These are phyloP conservation scores for Sporothrix mexicana DNA, from an alignment of 2,329 filamentous ascomycete species.

Conservation along the genomic window DNA sequence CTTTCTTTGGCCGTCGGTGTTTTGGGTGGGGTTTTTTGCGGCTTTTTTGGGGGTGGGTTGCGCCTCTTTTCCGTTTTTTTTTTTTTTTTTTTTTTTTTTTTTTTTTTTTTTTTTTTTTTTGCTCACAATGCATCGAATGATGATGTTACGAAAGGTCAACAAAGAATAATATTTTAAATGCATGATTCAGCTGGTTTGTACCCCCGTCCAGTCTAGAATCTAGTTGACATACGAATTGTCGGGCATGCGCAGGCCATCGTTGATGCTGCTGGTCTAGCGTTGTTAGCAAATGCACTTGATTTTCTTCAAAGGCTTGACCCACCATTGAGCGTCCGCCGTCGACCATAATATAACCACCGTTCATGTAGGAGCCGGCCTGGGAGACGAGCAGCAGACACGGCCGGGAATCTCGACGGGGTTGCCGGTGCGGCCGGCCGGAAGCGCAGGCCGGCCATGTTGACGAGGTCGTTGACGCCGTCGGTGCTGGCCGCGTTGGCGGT, in stretches of 20 bases:
- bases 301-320: neutral
- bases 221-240: conserved; percentile 20
- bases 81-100: neutral
- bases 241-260: conserved; percentile 22
- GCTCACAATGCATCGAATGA: too few species aligned
- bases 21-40: too few species aligned
- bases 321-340: conserved; percentile 14
- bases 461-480: conserved; percentile 10
- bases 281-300: too few species aligned
- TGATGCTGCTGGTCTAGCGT: conserved; percentile 3
- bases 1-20: too few species aligned
- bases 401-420: neutral
- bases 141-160: too few species aligned
- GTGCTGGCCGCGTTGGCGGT: neutral
- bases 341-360: conserved; percentile 6
- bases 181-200: neutral
- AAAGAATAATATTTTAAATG: too few species aligned
- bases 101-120: neutral
- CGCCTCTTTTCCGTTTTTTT: neutral
- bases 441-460: neutral
- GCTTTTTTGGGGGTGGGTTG: too few species aligned
- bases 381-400: conserved; percentile 6
- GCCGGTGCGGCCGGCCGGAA: neutral
- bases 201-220: neutral
- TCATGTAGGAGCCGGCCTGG: conserved; percentile 1